A percentile compares a stretch with the other conserved stretches of the same genome.
Evolutionary conservation across 1,284 basidiomycete genomes (phyloP).

Genomic region (Trametes pubescens): DNA sequence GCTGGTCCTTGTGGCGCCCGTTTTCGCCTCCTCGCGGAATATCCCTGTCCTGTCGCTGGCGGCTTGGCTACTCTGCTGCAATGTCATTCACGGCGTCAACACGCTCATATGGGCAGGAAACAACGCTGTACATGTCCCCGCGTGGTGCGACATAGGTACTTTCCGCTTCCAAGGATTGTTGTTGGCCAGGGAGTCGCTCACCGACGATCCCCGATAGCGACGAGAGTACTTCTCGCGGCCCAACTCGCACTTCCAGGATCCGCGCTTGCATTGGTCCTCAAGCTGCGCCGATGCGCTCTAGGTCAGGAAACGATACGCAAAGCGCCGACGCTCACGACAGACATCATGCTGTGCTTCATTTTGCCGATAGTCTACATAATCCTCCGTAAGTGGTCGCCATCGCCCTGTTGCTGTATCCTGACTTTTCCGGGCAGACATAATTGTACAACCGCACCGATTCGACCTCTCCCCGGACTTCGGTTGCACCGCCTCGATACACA

Average conservation of each 20-base stretch:
- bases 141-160: constrained; percentile 63
- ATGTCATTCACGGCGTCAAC: constrained; percentile 54
- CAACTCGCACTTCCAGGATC: constrained; percentile 57
- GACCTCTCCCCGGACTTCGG: constrained; percentile 70
- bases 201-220: constrained; percentile 40
- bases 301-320: constrained; percentile 25
- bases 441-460: constrained; percentile 76
- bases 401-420: neutral
- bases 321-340: constrained; percentile 41
- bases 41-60: constrained; percentile 56
- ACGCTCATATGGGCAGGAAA: constrained; percentile 54
- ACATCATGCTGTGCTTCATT: constrained; percentile 59
- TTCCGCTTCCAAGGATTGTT: constrained; percentile 21
- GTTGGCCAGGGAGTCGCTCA: neutral
- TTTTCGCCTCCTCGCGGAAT: constrained; percentile 54
- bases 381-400: constrained; percentile 54
- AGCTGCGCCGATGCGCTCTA: constrained; percentile 35
- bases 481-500: constrained; percentile 66
- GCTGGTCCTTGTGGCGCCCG: constrained; percentile 47
- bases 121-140: constrained; percentile 42
- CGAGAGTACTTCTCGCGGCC: constrained; percentile 53
- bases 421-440: constrained; percentile 54
- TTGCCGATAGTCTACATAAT: constrained; percentile 64
- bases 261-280: constrained; percentile 55
- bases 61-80: constrained; percentile 54